phyloP scores from a whole-genome alignment of 352 stramenopile species.

The Aphanomyces stellatus region DNA sequence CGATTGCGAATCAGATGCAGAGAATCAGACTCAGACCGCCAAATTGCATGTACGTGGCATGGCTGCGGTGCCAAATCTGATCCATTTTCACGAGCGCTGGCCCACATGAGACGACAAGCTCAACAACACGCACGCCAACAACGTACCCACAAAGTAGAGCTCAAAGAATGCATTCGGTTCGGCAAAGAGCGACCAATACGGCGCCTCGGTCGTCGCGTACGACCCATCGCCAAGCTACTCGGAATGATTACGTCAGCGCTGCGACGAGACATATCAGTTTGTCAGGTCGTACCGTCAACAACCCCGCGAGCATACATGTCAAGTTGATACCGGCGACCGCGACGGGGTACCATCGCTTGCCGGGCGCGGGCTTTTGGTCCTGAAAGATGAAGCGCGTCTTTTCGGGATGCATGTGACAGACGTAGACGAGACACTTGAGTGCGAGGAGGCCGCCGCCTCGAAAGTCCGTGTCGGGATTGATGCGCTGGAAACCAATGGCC shows the following conservation, averaged over 20 bases:
- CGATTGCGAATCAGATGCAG: not conserved
- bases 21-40: constrained; percentile 30
- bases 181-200: constrained; percentile 70
- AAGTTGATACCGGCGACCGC: constrained; percentile 80
- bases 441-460: constrained; percentile 64
- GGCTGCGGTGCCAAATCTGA: constrained; percentile 64
- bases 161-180: constrained; percentile 80
- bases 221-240: constrained; percentile 48
- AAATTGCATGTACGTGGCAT: constrained; percentile 84
- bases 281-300: constrained; percentile 28
- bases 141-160: constrained; percentile 50
- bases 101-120: not conserved
- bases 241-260: not conserved
- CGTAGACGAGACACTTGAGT: constrained; percentile 80
- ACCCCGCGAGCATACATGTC: constrained; percentile 63
- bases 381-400: constrained; percentile 59
- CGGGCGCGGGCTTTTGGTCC: constrained; percentile 35
- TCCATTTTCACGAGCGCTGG: constrained; percentile 79
- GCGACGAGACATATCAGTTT: not conserved
- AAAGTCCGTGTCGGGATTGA: constrained; percentile 76
- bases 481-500: constrained; percentile 64
- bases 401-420: constrained; percentile 57
- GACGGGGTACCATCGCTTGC: constrained; percentile 68
- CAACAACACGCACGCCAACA: not conserved
- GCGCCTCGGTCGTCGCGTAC: constrained; percentile 31